phyloP scores from a whole-genome alignment of 768 basidiomycete genomes.

The Amanita exitialis region DNA sequence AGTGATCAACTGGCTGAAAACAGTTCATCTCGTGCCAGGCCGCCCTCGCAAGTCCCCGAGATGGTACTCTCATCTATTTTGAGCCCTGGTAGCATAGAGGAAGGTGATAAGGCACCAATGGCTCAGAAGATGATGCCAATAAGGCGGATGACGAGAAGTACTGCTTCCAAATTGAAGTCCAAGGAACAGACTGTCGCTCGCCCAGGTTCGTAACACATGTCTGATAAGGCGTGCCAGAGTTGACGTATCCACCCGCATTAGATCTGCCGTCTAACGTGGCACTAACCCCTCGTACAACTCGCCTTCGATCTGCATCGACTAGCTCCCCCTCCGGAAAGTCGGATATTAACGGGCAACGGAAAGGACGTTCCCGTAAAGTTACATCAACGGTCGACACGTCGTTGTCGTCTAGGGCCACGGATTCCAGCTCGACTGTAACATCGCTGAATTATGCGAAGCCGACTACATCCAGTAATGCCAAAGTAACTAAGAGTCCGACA shows the following conservation, averaged over 20 bases:
- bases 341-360: not conserved
- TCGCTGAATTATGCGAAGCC: conserved; percentile 8
- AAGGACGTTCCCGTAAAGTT: not conserved
- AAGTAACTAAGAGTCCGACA: conserved; percentile 18
- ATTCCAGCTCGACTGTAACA: conserved; percentile 20
- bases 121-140: conserved; percentile 15
- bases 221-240: not conserved
- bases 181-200: conserved; percentile 4
- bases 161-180: conserved; percentile 17
- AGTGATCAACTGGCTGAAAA: not conserved
- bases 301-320: not conserved
- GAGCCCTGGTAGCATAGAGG: conserved; percentile 3
- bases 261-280: not conserved
- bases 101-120: conserved; percentile 16
- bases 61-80: not conserved
- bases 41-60: not conserved
- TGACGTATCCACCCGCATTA: not conserved
- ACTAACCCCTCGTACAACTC: not conserved
- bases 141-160: conserved; percentile 26
- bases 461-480: conserved; percentile 14
- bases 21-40: not conserved
- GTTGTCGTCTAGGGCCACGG: conserved; percentile 13
- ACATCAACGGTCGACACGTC: conserved; percentile 1
- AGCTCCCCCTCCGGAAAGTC: not conserved
- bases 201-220: conserved; percentile 5